These are phyloP conservation scores for Russula emetica DNA, from an alignment of 768 basidiomycete species.

Conservation along the genomic window DNA sequence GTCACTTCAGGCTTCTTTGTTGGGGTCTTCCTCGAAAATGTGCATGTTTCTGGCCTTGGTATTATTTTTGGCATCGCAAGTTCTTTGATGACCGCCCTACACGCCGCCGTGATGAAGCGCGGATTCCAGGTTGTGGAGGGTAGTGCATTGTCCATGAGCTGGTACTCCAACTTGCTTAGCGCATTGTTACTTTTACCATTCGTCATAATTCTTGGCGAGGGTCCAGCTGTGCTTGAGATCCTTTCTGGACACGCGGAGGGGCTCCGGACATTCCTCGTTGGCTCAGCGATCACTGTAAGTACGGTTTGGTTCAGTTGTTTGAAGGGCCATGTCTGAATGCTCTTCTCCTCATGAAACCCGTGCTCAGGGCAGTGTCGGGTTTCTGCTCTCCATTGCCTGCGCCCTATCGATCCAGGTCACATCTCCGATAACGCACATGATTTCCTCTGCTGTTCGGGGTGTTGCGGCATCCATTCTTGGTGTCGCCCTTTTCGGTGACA, in stretches of 20 bases:
- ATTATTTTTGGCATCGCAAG: constrained; percentile 77
- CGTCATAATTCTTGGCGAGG: constrained; percentile 72
- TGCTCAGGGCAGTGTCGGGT: constrained; percentile 74
- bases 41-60: constrained; percentile 55
- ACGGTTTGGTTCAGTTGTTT: not conserved
- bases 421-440: constrained; percentile 96
- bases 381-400: constrained; percentile 92
- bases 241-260: constrained; percentile 46
- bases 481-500: constrained; percentile 73
- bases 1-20: constrained; percentile 93
- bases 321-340: not conserved
- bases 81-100: constrained; percentile 82
- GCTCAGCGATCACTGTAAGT: constrained; percentile 72
- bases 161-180: constrained; percentile 87
- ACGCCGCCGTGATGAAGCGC: constrained; percentile 93
- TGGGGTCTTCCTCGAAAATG: constrained; percentile 77
- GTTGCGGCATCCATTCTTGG: constrained; percentile 87
- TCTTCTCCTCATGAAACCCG: not conserved
- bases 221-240: constrained; percentile 55
- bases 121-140: constrained; percentile 75
- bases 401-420: constrained; percentile 95
- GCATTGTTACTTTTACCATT: constrained; percentile 69
- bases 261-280: constrained; percentile 67
- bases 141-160: constrained; percentile 79
- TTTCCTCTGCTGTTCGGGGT: constrained; percentile 91